Evolutionary conservation across 108 stramenopile genomes (phyloP).

Genomic region (Discostella pseudostelligera): DNA sequence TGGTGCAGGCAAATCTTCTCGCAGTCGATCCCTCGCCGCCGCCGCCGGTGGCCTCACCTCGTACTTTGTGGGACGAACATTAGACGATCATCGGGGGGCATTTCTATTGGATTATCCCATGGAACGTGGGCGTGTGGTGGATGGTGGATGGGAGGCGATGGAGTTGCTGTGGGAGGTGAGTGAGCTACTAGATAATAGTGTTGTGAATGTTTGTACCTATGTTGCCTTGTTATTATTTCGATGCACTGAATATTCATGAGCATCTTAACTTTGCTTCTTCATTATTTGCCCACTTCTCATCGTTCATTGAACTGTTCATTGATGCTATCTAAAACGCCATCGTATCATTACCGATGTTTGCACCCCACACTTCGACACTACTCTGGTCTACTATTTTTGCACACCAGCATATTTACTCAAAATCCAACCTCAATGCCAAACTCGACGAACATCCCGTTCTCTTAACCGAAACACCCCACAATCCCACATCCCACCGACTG

Average conservation of each 20-base stretch:
- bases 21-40: conserved; percentile 1
- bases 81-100: conserved; percentile 93
- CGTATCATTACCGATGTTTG: too few species aligned
- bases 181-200: too few species aligned
- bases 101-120: conserved; percentile 91
- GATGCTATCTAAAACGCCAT: too few species aligned
- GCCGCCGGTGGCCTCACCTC: conserved; percentile 49
- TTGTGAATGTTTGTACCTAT: too few species aligned
- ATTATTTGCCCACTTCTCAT: too few species aligned
- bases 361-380: too few species aligned
- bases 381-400: too few species aligned
- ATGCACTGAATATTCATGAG: too few species aligned
- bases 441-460: conserved; percentile 94
- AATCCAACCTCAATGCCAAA: conserved; percentile 80
- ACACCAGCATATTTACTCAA: conserved; percentile 76
- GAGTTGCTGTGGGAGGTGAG: conserved; percentile 87
- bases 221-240: too few species aligned
- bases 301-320: too few species aligned
- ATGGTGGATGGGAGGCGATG: conserved; percentile 95
- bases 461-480: conserved; percentile 94
- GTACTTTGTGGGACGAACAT: conserved; percentile 89
- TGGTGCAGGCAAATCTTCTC: conserved; percentile 12
- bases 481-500: conserved; percentile 89
- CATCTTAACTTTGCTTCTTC: neutral
- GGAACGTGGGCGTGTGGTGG: conserved; percentile 84